A percentile compares a stretch with the other conserved stretches of the same genome.
Evolutionary conservation across 2,329 filamentous ascomycete species (phyloP).

Genomic region (Calonectria pseudoturangicola): DNA sequence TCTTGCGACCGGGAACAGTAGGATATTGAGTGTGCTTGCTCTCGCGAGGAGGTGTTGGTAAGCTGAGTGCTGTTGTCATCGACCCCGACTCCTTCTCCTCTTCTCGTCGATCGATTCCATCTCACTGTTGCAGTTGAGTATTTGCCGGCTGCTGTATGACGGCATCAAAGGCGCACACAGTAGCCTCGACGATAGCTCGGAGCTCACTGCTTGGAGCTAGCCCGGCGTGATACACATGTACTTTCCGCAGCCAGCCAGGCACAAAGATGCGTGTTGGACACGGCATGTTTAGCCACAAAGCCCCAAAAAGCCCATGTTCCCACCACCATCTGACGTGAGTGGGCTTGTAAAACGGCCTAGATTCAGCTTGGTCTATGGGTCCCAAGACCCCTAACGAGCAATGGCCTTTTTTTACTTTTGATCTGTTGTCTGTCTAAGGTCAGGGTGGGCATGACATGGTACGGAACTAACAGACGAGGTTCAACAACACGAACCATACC

Average conservation of each 20-base stretch:
- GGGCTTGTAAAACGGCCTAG: slow-evolving; percentile 40
- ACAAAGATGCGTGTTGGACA: slow-evolving; percentile 24
- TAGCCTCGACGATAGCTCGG: slow-evolving; percentile 13
- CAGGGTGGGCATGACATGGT: slow-evolving; percentile 29
- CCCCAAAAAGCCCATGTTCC: slow-evolving; percentile 27
- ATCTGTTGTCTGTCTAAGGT: slow-evolving; percentile 25
- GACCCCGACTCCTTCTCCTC: slow-evolving; percentile 1
- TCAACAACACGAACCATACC: slow-evolving; percentile 44
- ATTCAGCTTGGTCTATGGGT: slow-evolving; percentile 24
- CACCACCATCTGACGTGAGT: slow-evolving; percentile 27
- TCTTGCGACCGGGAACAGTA: slow-evolving; percentile 38
- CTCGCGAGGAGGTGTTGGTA: slow-evolving; percentile 15
- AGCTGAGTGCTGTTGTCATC: slow-evolving; percentile 9
- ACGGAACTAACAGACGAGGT: slow-evolving; percentile 36
- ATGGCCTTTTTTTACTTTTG: slow-evolving; percentile 34
- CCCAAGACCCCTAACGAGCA: slow-evolving; percentile 21
- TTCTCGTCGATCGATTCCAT: slow-evolving; percentile 9
- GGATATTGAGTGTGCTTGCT: slow-evolving; percentile 19
- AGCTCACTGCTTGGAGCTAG: slow-evolving; percentile 19
- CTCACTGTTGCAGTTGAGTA: slow-evolving; percentile 8
- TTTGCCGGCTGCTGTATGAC: slow-evolving; percentile 23
- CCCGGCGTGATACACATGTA: slow-evolving; percentile 28
- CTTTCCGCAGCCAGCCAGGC: slow-evolving; percentile 30
- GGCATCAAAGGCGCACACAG: slow-evolving; percentile 15
- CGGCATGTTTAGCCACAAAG: slow-evolving; percentile 28